Base-by-base conservation (phyloP, 306 rosid species). In the Sesbania bispinosa region DNA sequence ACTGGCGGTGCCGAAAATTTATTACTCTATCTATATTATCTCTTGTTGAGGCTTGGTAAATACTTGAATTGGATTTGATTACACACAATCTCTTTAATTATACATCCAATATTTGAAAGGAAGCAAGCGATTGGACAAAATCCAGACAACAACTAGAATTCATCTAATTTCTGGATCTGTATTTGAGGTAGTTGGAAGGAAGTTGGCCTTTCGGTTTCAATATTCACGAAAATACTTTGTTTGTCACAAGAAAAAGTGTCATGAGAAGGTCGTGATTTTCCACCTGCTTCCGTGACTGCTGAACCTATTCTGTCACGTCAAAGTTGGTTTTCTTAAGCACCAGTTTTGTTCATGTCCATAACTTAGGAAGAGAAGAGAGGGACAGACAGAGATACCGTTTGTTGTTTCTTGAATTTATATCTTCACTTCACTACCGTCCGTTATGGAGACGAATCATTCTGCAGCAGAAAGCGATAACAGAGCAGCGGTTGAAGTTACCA, bases 171-270 rank as follows among this genome's bases (percentile, higher is more conserved):
- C 53, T 62, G 46, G 67, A 36, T 26, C 47, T 43, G 58, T 36
- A 39, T 62, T 60, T 29, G 41, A 67, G 48, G 58, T 58, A 2
- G 79, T 69, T 62, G 85, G 75, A 79, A n/a, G 83, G 80, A 72
- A 15, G 87, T 84, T 88, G 87, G 62, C 61, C 36, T 61, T 78
- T 84, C 67, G 52, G 80, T 77, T 82, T 80, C 65, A 69, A 48
- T 66, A 42, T 76, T 79, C 92, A 85, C 85, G 75, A 57, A 86
- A 81, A 57, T 45, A 36, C 24, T 71, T 42, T 80, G 51, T 78
- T 47, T 66, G 52, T 88, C 89, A 82, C 88, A 52, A 71, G 81
- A 64, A 80, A 67, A 24, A 9, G 64, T 15, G 5, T 52, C 75
- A 45, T 11, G 64, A 62, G 75, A 78, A 76, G 63, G 77, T 47